Evolutionary conservation across 2,329 filamentous ascomycete species (phyloP), one percentile per base, ranked within the genome.

Genomic region (Colletotrichum godetiae): DNA sequence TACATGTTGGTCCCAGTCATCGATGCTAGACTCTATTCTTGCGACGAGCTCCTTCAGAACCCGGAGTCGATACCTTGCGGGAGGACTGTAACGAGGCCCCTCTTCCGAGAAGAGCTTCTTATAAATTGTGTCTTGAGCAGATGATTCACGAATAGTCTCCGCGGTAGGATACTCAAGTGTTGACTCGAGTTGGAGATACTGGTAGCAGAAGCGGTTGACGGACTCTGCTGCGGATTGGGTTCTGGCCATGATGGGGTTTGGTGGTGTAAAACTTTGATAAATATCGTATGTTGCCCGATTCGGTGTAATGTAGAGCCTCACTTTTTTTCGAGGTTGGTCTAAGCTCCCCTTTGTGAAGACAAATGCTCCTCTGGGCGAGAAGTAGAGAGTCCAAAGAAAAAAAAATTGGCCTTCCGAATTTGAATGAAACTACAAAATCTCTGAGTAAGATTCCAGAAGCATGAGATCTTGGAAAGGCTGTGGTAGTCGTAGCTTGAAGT

Each of bases 1-100:
- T 92, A 97, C 95, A 92, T 97, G 91, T 87, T 94, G 88, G 77
- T 98, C 94, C 82, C 95, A 95, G 81, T 98, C 91, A 70, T 90
- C 87, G 60, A 97, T 94, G 42, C 92, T 90, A 35, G 87, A 84
- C 81, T 98, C 94, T 65, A 98, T 91, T 69, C 86, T 89, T 8
- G 86, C 83, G 13, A 95, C 84, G 42, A 98, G 86, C 75, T 90
- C 85, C 80, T 97, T 98, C 64, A 98, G 82, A 1, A 94, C 89
- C 72, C 91, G 89, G 19, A 93, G 82, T 76, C 92, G 91, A 79
- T 97, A 97, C 64, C 92, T 85, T 24, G 87, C 84, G 8, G 94
- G 92, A 22, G 93, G 93, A 8, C 89, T 84, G 77, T 89, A 88
- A 62, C 84, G 81, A 61, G 91, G 79, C 1, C 83, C 85, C 55